Conservation (phyloP, 2,329 filamentous ascomycete genomes). For the Hawksworthiomyces lignivorus region DNA sequence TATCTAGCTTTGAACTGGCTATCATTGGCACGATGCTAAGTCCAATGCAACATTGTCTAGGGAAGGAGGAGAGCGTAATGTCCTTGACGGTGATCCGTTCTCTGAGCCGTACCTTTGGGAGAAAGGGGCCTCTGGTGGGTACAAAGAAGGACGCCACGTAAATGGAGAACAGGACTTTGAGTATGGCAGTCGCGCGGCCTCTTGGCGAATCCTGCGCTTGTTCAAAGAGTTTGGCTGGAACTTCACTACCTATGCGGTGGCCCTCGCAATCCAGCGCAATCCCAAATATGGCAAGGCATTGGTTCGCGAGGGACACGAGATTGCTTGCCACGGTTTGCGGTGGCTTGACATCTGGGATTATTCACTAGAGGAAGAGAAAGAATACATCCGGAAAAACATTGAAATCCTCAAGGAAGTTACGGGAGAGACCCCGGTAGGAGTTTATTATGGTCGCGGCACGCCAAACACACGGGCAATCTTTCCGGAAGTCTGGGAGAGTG, state of each 20-base stretch:
- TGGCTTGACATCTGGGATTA: constrained; percentile 15
- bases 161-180: constrained; percentile 17
- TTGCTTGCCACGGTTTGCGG: constrained; percentile 14
- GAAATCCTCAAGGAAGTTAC: constrained; percentile 11
- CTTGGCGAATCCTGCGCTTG: constrained; percentile 14
- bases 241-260: constrained; percentile 15
- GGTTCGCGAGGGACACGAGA: constrained; percentile 15
- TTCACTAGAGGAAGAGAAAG: constrained; percentile 13
- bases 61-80: constrained; percentile 21
- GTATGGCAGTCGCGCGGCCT: constrained; percentile 14
- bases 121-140: constrained; percentile 9
- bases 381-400: constrained; percentile 12
- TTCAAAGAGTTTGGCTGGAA: constrained; percentile 12
- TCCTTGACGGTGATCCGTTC: constrained; percentile 20
- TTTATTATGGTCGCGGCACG: constrained; percentile 16
- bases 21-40: no score
- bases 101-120: constrained; percentile 16
- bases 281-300: constrained; percentile 13
- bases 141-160: constrained; percentile 11
- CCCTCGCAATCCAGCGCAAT: constrained; percentile 14
- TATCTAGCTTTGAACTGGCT: no score
- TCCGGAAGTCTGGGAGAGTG: constrained; percentile 13
- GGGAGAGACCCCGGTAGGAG: constrained; percentile 14
- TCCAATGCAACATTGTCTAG: no score
- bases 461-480: constrained; percentile 14